Evolutionary conservation across 441 rosid genomes (phyloP).

Genomic region (Arabidopsis hybrid): DNA sequence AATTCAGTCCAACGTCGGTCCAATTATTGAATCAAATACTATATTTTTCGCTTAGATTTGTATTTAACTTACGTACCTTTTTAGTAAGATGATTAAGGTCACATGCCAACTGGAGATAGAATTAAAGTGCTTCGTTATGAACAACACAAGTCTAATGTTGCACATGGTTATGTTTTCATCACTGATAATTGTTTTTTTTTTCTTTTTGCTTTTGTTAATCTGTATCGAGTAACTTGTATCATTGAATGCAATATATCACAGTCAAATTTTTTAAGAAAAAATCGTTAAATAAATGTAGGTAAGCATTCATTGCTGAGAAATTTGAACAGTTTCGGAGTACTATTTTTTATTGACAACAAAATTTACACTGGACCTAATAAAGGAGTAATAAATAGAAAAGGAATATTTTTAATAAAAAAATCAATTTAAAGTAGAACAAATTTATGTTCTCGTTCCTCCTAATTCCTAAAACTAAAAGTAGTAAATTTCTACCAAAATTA

Average conservation of each 20-base stretch:
- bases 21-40: constrained; percentile 1
- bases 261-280: background rate
- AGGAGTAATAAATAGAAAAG: background rate
- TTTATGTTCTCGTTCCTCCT: constrained; percentile 2
- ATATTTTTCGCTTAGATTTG: background rate
- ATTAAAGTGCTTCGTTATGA: constrained; percentile 43
- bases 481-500: background rate
- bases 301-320: constrained; percentile 19
- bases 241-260: constrained; percentile 25
- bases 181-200: background rate
- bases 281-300: background rate
- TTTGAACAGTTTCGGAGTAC: background rate
- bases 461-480: constrained; percentile 5
- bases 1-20: background rate
- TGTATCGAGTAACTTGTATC: constrained; percentile 8
- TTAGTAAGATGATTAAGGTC: constrained; percentile 25
- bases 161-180: constrained; percentile 40
- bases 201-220: background rate
- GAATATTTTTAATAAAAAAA: background rate
- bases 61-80: background rate
- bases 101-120: constrained; percentile 40
- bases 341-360: background rate
- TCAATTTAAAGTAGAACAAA: background rate
- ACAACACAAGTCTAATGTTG: constrained; percentile 43
- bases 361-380: background rate